Evolutionary conservation across 805 yeast species (phyloP).

Genomic region (Candida qinlingensis): DNA sequence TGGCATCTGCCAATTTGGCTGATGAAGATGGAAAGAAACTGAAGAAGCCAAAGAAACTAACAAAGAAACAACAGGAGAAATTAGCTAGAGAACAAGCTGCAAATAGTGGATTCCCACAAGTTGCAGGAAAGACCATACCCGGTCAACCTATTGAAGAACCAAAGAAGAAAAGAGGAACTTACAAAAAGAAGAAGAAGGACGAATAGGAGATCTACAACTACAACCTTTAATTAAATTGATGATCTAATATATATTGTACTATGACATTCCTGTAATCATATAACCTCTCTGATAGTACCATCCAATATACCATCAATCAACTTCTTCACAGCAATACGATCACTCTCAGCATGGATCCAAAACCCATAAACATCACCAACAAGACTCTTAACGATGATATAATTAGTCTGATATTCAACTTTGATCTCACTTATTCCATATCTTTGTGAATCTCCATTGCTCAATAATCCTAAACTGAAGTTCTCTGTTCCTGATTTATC

Average conservation of each 20-base stretch:
- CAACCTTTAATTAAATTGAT: too few relatives aligned
- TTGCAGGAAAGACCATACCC: conserved; percentile 27
- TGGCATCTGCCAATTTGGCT: conserved; percentile 5
- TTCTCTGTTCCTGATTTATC: conserved; percentile 66
- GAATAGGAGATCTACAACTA: not conserved
- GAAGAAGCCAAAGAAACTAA: conserved; percentile 14
- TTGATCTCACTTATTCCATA: conserved; percentile 44
- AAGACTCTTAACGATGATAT: conserved; percentile 63
- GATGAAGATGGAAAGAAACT: conserved; percentile 20
- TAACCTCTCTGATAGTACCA: not conserved
- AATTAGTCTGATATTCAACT: conserved; percentile 62
- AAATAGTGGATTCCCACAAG: conserved; percentile 3
- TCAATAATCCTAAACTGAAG: conserved; percentile 64
- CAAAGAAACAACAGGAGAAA: conserved; percentile 17
- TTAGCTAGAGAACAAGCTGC: conserved; percentile 4
- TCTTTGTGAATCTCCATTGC: conserved; percentile 40
- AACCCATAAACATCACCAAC: conserved; percentile 70
- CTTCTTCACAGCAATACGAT: conserved; percentile 55
- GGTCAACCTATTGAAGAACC: conserved; percentile 14
- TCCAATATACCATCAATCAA: conserved; percentile 27
- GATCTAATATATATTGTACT: not conserved
- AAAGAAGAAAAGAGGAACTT: conserved; percentile 26
- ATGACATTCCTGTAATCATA: not conserved
- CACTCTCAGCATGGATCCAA: conserved; percentile 70
- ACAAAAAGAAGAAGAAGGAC: conserved; percentile 24